A percentile compares a stretch with the other conserved stretches of the same genome.
Evolutionary conservation across 768 basidiomycete genomes (phyloP).

Genomic region (Lanmaoa pseudosensibilis): DNA sequence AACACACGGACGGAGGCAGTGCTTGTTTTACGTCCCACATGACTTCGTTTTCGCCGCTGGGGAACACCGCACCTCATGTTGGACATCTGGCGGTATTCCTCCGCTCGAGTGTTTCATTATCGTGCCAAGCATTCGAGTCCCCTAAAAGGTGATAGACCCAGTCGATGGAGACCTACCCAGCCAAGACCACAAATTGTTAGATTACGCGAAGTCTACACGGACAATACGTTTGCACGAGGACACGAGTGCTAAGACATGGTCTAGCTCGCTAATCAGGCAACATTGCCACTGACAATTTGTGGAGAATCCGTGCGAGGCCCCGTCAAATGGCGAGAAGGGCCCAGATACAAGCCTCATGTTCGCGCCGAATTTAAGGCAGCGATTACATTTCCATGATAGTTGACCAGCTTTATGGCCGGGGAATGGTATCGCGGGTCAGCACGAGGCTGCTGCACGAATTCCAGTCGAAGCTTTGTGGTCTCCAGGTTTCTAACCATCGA

Average conservation of each 20-base stretch:
- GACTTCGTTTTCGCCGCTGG: background rate
- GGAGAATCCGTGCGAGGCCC: background rate
- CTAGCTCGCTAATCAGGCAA: background rate
- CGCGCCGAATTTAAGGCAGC: background rate
- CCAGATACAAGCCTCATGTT: background rate
- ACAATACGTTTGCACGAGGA: background rate
- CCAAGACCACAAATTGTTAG: background rate
- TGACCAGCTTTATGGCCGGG: background rate
- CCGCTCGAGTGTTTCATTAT: background rate
- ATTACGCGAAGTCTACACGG: background rate
- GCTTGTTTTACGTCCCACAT: slow-evolving; percentile 4
- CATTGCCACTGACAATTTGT: background rate
- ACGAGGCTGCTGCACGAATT: background rate
- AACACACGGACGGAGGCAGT: background rate
- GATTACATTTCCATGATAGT: background rate
- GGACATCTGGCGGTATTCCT: background rate
- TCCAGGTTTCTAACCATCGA: background rate
- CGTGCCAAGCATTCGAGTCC: background rate
- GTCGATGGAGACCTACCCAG: background rate
- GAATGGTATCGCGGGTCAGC: background rate
- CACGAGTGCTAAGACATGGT: background rate
- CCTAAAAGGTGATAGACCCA: background rate
- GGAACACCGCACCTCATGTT: slow-evolving; percentile 2
- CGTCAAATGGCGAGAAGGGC: background rate
- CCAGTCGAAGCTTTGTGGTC: background rate